Evolutionary conservation across 345 rosid species (phyloP), one percentile per base, ranked within the genome.

Genomic region (Gynandropsis gynandra): DNA sequence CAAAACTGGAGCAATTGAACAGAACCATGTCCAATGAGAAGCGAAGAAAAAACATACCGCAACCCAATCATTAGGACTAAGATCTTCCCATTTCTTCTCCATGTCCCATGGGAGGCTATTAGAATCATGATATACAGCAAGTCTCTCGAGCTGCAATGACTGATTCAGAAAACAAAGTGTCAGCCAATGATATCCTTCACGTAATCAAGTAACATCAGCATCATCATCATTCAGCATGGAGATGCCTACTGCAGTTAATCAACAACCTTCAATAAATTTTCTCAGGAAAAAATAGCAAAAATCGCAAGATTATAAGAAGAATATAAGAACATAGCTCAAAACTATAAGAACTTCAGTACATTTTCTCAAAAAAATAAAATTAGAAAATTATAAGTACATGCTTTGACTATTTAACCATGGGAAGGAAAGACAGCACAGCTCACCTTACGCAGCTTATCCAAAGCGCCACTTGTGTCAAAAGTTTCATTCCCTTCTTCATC

Each of bases 401-500:
- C 52, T 58, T 35, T 42, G 1, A 27, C 17, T 50, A 54, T 54
- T 43, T 43, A 46, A 58, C 15, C 43, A 61, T 39, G 33, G 47
- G 39, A 52, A 58, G 54, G 61, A 55, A 64, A 54, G 59, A 54
- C 48, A 50, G 57, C 31, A 58, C 53, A 47, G 47, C 76, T 73
- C 38, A 92, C 98, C 95, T 92, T 92, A 64, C 86, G 86, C 69
- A 92, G 64, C 70, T 71, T 82, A 74, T 92, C 97, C 72, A 85
- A 62, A 62, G 98, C 98, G 53, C 98, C 97, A 75, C 98, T 92
- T 21, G 94, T 65, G 74, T 92, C 98, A 68, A 92, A 92, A 38
- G 95, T 92, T 78, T 92, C 98, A 62, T 87, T 87, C 61, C 84
- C 98, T 61, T 79, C 84, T 57, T 87, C 98, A 74, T 92, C 98